Base-by-base conservation (phyloP, 768 basidiomycete species). In the Suillus sp. region DNA sequence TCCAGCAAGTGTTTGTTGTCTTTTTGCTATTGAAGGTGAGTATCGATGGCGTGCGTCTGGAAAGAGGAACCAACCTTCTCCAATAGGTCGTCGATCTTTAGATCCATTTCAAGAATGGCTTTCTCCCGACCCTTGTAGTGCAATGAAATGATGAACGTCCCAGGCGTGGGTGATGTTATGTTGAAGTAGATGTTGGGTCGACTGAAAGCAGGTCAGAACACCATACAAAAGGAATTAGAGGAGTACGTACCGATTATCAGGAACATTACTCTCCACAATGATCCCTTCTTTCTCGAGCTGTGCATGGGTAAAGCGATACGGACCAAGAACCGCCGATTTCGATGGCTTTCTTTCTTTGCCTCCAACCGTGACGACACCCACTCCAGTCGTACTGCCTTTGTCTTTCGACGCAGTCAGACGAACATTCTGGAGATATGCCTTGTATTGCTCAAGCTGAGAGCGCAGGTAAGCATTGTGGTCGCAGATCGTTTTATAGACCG, bases 101-200 rank as follows among this genome's bases (percentile, higher is more conserved):
- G 85, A 78, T 97, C 95, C 97, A 99, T 99, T 83, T 99, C 97
- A 42, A 99, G 85, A 69, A 99, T 99, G 20, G 97, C 96, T 80
- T 98, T 98, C 72, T 99, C 97, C 22, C 97, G 87, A 47, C 97
- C 97, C 77, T 97, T 98, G 81, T 99, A 99, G 77, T 99, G 96
- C 59, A 99, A 81, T 4, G 96, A 97, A 67, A 99, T 99, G 75
- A 99, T 96, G 77, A 98, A 99, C 10, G 97, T 97, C 54, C 97
- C 97, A 0, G 97, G 96, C 9, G 94, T 93, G 1, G 97, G 97
- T 38, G 96, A 98, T 32, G 93, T 96, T 75, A 99, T 95, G 72
- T 96, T 98, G 86, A 99, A 99, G 80, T 96, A 99, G 68, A 99
- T 98, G 76, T 97, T 96, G 42, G 95, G 92, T 59, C 96, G 95